Percentiles rank a stretch among this genome's conserved stretches.
These are phyloP conservation scores for Carpinus viminea DNA, from an alignment of 306 rosid species.

Conservation along the genomic window DNA sequence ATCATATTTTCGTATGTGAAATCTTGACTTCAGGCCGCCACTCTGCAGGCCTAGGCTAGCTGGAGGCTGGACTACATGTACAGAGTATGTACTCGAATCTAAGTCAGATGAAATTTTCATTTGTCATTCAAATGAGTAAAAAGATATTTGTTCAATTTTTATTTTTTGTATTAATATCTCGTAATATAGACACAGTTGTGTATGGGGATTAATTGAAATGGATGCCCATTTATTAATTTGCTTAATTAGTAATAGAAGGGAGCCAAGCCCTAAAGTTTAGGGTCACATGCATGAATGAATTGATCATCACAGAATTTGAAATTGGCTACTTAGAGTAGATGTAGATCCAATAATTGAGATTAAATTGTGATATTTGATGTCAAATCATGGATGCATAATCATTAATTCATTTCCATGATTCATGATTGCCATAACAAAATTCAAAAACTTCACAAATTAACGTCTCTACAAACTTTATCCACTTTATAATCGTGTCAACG, in stretches of 20 bases:
- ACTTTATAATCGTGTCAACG: not conserved
- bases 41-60: too few relatives aligned
- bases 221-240: not conserved
- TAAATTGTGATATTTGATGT: not conserved
- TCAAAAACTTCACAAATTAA: not conserved
- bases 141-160: too few relatives aligned
- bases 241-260: not conserved
- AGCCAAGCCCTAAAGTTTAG: not conserved
- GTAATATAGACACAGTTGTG: not conserved
- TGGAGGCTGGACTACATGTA: too few relatives aligned
- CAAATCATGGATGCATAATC: not conserved
- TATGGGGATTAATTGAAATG: not conserved
- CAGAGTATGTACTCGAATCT: too few relatives aligned
- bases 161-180: too few relatives aligned
- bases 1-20: too few relatives aligned
- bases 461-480: not conserved
- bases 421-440: not conserved
- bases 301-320: not conserved
- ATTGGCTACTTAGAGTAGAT: not conserved
- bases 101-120: too few relatives aligned
- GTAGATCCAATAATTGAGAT: not conserved
- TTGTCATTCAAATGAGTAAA: too few relatives aligned
- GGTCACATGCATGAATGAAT: not conserved
- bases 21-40: too few relatives aligned
- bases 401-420: not conserved